phyloP scores from a whole-genome alignment of 768 basidiomycete species.

The Collybiopsis luxurians region DNA sequence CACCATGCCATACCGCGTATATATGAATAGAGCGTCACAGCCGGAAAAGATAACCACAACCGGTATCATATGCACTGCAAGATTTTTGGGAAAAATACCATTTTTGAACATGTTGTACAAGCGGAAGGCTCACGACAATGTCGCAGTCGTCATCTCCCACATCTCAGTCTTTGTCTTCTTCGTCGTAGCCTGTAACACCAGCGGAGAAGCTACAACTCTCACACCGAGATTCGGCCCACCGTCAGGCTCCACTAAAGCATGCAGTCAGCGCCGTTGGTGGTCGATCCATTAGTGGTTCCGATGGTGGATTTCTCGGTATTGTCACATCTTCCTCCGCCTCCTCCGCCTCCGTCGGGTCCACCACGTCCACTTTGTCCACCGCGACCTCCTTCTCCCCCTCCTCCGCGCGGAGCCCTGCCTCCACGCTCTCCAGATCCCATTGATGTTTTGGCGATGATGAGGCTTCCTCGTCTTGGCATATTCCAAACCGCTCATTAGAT shows the following conservation, averaged over 20 bases:
- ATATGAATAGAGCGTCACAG: too few species aligned
- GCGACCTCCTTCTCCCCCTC: slow-evolving; percentile 41
- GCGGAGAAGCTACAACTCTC: slow-evolving; percentile 62
- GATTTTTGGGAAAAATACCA: too few species aligned
- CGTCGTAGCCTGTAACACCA: slow-evolving; percentile 34
- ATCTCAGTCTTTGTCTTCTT: slow-evolving; percentile 45
- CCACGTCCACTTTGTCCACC: slow-evolving; percentile 42
- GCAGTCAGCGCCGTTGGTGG: slow-evolving; percentile 34
- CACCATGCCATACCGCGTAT: too few species aligned
- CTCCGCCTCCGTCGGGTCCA: slow-evolving; percentile 30
- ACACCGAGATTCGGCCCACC: slow-evolving; percentile 69
- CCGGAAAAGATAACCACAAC: too few species aligned
- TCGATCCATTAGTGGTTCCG: slow-evolving; percentile 3
- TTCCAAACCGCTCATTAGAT: slow-evolving; percentile 55
- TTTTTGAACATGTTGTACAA: too few species aligned
- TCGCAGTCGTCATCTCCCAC: not conserved
- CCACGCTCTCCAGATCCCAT: slow-evolving; percentile 33
- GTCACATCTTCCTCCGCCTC: slow-evolving; percentile 21
- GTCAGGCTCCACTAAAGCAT: slow-evolving; percentile 75
- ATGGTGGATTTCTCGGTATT: slow-evolving; percentile 6
- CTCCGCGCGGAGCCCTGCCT: slow-evolving; percentile 45
- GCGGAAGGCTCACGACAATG: not conserved
- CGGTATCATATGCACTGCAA: too few species aligned
- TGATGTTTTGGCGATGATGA: slow-evolving; percentile 16
- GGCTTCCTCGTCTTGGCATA: slow-evolving; percentile 27